Percentiles rank a stretch among this genome's conserved stretches.
These are phyloP conservation scores for Tuber borchii DNA, from an alignment of 495 filamentous ascomycete genomes.

Conservation along the genomic window DNA sequence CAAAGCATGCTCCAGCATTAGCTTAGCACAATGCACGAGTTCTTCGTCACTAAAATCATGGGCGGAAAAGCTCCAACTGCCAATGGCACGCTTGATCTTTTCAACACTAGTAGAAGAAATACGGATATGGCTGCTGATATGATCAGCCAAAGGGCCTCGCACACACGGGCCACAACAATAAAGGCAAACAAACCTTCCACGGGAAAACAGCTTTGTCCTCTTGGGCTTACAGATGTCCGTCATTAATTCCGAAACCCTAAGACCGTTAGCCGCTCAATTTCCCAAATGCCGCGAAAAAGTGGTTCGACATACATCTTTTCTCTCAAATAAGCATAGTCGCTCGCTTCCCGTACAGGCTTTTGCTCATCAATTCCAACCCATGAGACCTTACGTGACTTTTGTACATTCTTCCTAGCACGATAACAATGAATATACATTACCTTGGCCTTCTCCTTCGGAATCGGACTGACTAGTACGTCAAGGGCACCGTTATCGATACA, in stretches of 20 bases:
- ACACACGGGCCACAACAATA: conserved; percentile 40
- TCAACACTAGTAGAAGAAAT: conserved; percentile 54
- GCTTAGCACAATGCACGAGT: conserved; percentile 65
- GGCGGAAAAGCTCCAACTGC: conserved; percentile 78
- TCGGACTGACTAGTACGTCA: conserved; percentile 73
- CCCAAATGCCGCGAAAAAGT: neutral
- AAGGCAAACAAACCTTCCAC: conserved; percentile 44
- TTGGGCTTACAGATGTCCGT: conserved; percentile 77
- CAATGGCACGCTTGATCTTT: conserved; percentile 62
- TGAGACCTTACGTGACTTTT: conserved; percentile 69
- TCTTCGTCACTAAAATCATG: conserved; percentile 87
- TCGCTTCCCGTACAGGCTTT: conserved; percentile 51
- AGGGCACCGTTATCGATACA: conserved; percentile 74
- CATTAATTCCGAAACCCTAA: conserved; percentile 86
- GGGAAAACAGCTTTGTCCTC: conserved; percentile 50
- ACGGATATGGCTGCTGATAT: conserved; percentile 43
- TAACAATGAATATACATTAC: conserved; percentile 76
- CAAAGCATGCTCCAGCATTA: conserved; percentile 87
- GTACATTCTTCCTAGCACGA: conserved; percentile 64
- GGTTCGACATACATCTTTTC: conserved; percentile 59
- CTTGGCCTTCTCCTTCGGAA: conserved; percentile 62
- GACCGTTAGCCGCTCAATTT: conserved; percentile 3
- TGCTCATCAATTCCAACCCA: conserved; percentile 86
- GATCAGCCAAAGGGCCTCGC: neutral
- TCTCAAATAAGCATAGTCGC: conserved; percentile 69